A percentile compares a stretch with the other conserved stretches of the same genome.
Conservation (phyloP, 805 yeast species). For the Debaryomyces castellii region DNA sequence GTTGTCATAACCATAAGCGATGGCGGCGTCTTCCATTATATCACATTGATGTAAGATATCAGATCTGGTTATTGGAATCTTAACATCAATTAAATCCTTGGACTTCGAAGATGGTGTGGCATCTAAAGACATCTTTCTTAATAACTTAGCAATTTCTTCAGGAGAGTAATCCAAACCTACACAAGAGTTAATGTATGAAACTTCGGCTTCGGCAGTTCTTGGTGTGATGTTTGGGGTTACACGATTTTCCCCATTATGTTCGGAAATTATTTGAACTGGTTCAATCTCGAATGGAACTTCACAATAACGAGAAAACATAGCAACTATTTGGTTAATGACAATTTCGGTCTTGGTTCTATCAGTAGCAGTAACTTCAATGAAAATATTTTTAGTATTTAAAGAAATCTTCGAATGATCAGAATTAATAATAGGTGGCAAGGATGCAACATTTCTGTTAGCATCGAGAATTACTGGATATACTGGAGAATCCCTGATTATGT, state of each 20-base stretch:
- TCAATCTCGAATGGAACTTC: constrained; percentile 80
- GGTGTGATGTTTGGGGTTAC: constrained; percentile 70
- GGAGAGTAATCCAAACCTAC: constrained; percentile 77
- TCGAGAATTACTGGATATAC: constrained; percentile 90
- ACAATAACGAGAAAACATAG: constrained; percentile 93
- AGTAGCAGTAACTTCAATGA: constrained; percentile 92
- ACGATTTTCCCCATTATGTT: constrained; percentile 76
- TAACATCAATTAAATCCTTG: constrained; percentile 56
- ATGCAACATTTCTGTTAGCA: constrained; percentile 70
- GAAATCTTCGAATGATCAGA: constrained; percentile 88
- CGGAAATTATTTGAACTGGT: constrained; percentile 82
- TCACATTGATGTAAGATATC: constrained; percentile 97
- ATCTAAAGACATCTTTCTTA: constrained; percentile 77
- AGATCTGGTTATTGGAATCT: constrained; percentile 90
- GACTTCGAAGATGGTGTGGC: constrained; percentile 54
- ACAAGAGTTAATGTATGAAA: constrained; percentile 85
- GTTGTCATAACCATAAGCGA: constrained; percentile 92
- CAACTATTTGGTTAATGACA: constrained; percentile 87
- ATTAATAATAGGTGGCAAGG: constrained; percentile 96
- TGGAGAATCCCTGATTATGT: constrained; percentile 83
- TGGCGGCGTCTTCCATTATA: constrained; percentile 97
- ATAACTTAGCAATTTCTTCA: constrained; percentile 63
- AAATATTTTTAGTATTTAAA: constrained; percentile 79
- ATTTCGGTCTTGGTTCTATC: constrained; percentile 92
- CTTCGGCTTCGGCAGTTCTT: constrained; percentile 71